Evolutionary conservation across 2,329 filamentous ascomycete genomes (phyloP).

Genomic region (Ascochyta lentis): DNA sequence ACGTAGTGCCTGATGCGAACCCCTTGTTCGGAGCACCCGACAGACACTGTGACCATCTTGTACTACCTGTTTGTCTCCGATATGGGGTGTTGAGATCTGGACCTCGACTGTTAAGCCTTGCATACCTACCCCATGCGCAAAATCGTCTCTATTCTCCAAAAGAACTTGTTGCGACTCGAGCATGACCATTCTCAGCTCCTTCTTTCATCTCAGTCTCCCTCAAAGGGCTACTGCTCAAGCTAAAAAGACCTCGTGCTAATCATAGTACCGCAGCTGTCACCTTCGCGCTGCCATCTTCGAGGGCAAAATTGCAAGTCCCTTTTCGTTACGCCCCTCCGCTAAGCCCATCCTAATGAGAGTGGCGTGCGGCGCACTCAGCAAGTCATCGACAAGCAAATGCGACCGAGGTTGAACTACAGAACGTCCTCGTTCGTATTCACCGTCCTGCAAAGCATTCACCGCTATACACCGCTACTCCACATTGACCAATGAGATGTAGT

Average conservation of each 20-base stretch:
- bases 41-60: conserved; percentile 12
- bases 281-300: not conserved
- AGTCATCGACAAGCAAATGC: not conserved
- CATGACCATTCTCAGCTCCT: conserved; percentile 2
- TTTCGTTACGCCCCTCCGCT: not conserved
- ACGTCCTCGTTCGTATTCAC: conserved; percentile 1
- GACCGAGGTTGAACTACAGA: conserved; percentile 1
- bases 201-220: not conserved
- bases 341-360: not conserved
- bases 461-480: conserved; percentile 16
- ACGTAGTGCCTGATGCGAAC: conserved; percentile 14
- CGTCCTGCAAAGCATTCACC: conserved; percentile 11
- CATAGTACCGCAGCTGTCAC: not conserved
- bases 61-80: conserved; percentile 13
- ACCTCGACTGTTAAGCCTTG: not conserved
- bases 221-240: not conserved
- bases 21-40: conserved; percentile 14
- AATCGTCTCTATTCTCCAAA: not conserved
- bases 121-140: not conserved
- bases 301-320: not conserved
- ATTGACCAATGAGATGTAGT: conserved; percentile 1
- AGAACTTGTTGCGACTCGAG: not conserved
- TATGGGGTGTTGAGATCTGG: conserved; percentile 16
- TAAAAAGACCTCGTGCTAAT: not conserved
- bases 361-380: not conserved